Base-by-base conservation (phyloP, 805 yeast species). In the Ogataea degrootiae region DNA sequence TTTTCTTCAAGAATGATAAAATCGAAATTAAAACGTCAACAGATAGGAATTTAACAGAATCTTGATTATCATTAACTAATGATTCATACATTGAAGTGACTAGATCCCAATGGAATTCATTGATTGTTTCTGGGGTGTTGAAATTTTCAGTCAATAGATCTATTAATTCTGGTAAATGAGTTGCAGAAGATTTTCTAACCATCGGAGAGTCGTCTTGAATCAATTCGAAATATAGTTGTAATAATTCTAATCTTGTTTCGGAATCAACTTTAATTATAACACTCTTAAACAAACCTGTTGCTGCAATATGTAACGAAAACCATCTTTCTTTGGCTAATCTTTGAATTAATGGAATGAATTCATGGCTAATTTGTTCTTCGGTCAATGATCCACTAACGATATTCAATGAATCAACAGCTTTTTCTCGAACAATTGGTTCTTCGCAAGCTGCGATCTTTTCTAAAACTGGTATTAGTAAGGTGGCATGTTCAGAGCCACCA, bases 161-260 rank as follows among this genome's bases (percentile, higher is more conserved):
- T 53, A 92, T 80, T 47, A 92, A 70, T 35, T 67, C 72, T 3
- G 99, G 97, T 56, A 94, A 76, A 60, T 85, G 80, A 38, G 80
- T 80, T 6, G 96, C 98, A 15, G 97, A 95, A 9, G 96, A 86
- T 63, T 97, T 83, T 68, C 96, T 83, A 19, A 94, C 98, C 97
- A 94, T 90, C 51, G 99, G 99, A 17, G 96, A 87, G 49, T 94
- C 99, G 66, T 94, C 98, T 54, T 77, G 79, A 42, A 87, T 79
- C 56, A 94, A 73, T 55, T 82, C 85, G 49, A 79, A 73, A 66
- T 83, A 92, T 39, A 84, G 68, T 37, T 76, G 74, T 52, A 90
- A 74, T 49, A 94, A 72, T 43, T 81, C 83, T 39, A 75, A 75
- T 64, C 92, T 75, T 38, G 73, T 66, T 2, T 68, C 64, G 16